These are phyloP conservation scores for Claviceps paspali DNA, from an alignment of 2,329 filamentous ascomycete genomes.

Conservation along the genomic window DNA sequence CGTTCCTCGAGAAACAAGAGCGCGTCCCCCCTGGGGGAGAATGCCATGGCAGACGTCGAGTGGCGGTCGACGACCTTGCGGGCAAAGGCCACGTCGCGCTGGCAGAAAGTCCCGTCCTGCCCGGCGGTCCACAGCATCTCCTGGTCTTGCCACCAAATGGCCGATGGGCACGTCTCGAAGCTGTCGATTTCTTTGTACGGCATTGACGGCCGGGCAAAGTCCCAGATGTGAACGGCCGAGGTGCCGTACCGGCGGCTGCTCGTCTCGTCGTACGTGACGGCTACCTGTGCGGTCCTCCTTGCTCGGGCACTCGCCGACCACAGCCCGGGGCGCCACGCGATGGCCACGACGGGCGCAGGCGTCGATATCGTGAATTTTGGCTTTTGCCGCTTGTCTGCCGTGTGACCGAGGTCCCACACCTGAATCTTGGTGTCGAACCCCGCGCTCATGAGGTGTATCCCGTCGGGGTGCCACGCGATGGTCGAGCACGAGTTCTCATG, in stretches of 20 bases:
- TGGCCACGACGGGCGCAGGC: slow-evolving; percentile 41
- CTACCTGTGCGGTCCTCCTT: slow-evolving; percentile 44
- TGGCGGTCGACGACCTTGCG: slow-evolving; percentile 47
- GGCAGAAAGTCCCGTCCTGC: slow-evolving; percentile 44
- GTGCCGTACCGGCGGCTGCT: slow-evolving; percentile 38
- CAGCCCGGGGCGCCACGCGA: slow-evolving; percentile 48
- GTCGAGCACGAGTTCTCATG: slow-evolving; percentile 45
- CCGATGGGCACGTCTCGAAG: slow-evolving; percentile 41
- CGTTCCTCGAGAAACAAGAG: slow-evolving; percentile 49
- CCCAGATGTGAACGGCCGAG: slow-evolving; percentile 49
- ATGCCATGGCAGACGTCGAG: slow-evolving; percentile 44
- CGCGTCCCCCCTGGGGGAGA: slow-evolving; percentile 43
- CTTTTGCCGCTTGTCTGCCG: slow-evolving; percentile 48
- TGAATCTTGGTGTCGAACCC: slow-evolving; percentile 46
- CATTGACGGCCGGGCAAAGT: slow-evolving; percentile 50
- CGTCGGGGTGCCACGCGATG: slow-evolving; percentile 54
- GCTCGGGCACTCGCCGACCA: slow-evolving; percentile 51
- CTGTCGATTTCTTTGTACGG: slow-evolving; percentile 50
- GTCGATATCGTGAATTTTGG: slow-evolving; percentile 46
- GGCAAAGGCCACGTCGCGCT: slow-evolving; percentile 50
- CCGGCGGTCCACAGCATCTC: slow-evolving; percentile 53
- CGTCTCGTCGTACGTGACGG: slow-evolving; percentile 45
- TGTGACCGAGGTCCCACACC: slow-evolving; percentile 48
- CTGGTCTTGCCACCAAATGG: slow-evolving; percentile 47
- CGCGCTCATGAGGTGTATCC: slow-evolving; percentile 48